phyloP scores from a whole-genome alignment of 2,329 filamentous ascomycete genomes.

The Ophiostoma sp. region DNA sequence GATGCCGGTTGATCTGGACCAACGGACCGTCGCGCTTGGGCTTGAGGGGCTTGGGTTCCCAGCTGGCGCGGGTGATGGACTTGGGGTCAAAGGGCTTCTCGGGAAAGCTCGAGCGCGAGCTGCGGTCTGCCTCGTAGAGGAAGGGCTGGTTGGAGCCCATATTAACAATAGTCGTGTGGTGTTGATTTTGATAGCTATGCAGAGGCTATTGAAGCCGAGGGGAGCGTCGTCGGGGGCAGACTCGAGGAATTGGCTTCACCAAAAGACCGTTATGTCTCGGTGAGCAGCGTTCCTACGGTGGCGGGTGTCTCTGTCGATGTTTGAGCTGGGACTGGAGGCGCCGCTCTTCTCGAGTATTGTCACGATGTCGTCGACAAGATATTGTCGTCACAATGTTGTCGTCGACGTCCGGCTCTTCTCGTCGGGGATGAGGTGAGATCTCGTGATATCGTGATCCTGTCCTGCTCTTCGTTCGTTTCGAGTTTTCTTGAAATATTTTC shows the following conservation, averaged over 20 bases:
- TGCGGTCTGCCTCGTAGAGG: conserved; percentile 57
- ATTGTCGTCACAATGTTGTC: not conserved
- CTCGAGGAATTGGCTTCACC: not conserved
- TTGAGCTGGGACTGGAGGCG: not conserved
- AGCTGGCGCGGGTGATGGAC: conserved; percentile 74
- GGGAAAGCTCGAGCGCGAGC: conserved; percentile 48
- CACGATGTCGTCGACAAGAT: not conserved
- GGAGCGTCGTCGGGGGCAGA: not conserved
- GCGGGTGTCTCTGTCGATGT: not conserved
- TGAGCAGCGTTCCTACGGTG: not conserved
- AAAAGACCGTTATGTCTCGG: conserved; percentile 1
- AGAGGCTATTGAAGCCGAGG: not conserved
- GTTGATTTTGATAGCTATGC: not conserved
- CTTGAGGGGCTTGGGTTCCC: conserved; percentile 55
- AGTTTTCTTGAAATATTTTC: not conserved
- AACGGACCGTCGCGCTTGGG: conserved; percentile 68
- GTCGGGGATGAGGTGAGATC: not conserved
- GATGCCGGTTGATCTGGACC: conserved; percentile 77
- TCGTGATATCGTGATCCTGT: not conserved
- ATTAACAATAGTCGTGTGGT: not conserved
- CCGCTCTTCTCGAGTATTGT: not conserved
- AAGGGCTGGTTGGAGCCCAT: conserved; percentile 52
- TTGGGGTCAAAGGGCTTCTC: conserved; percentile 73
- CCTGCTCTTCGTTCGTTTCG: too few species aligned
- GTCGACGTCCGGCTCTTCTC: conserved; percentile 1